Percentiles rank a stretch among this genome's conserved stretches.
Conservation (phyloP, 2,329 filamentous ascomycete genomes). For the Ceratocystis albifundus region DNA sequence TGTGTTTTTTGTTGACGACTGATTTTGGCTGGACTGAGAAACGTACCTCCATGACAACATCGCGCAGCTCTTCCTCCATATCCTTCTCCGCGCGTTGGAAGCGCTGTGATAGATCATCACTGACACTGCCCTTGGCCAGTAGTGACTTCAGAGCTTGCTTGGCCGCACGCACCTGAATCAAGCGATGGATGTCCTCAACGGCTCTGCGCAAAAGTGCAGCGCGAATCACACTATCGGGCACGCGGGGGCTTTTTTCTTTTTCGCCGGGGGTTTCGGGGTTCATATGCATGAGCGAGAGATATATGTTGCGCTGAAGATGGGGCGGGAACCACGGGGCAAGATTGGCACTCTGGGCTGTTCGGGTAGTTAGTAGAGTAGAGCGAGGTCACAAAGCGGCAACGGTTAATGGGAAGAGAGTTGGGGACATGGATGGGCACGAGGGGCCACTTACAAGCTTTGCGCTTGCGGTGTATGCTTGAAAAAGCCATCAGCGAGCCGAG, state of each 20-base stretch:
- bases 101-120: constrained; percentile 90
- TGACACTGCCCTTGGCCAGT: constrained; percentile 81
- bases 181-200: constrained; percentile 82
- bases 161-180: constrained; percentile 75
- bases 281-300: constrained; percentile 81
- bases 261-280: constrained; percentile 49
- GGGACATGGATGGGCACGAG: not conserved
- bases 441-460: constrained; percentile 60
- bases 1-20: not conserved
- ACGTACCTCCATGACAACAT: constrained; percentile 81
- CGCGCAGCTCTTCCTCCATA: constrained; percentile 88
- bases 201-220: constrained; percentile 82
- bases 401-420: not conserved
- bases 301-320: constrained; percentile 86
- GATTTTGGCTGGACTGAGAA: no score
- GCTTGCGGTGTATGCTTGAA: constrained; percentile 82
- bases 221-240: constrained; percentile 77
- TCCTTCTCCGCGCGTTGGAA: constrained; percentile 91
- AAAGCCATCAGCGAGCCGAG: constrained; percentile 83
- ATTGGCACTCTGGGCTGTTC: constrained; percentile 60
- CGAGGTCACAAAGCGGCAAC: constrained; percentile 21
- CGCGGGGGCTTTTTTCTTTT: constrained; percentile 58
- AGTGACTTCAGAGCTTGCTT: constrained; percentile 79
- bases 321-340: constrained; percentile 90
- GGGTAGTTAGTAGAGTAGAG: not conserved